These are phyloP conservation scores for Pyrus hybrid DNA, from an alignment of 331 rosid genomes.

Conservation along the genomic window DNA sequence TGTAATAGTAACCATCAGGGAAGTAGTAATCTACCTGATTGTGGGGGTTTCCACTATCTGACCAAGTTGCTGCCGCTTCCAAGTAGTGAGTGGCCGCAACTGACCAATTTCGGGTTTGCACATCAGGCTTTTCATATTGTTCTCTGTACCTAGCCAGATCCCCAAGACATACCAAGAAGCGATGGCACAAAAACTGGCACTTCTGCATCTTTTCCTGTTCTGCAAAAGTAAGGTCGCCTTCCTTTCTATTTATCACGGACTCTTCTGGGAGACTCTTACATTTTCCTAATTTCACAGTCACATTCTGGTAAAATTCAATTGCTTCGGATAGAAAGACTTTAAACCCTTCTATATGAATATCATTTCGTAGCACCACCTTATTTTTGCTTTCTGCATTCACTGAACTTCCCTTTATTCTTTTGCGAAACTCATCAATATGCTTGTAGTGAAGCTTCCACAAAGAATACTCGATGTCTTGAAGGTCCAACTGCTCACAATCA, in stretches of 20 bases:
- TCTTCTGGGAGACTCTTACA: slow-evolving; percentile 45
- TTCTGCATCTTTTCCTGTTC: slow-evolving; percentile 47
- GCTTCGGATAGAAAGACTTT: slow-evolving; percentile 67
- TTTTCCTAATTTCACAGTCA: slow-evolving; percentile 57
- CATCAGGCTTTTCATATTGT: slow-evolving; percentile 57
- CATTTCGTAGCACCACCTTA: slow-evolving; percentile 21
- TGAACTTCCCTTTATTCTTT: slow-evolving; percentile 55
- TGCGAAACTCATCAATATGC: slow-evolving; percentile 92
- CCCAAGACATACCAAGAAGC: slow-evolving; percentile 86
- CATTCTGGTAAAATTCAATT: slow-evolving; percentile 59
- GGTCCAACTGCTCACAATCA: slow-evolving; percentile 37
- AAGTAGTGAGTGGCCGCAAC: slow-evolving; percentile 78
- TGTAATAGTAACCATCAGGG: no score
- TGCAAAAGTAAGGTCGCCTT: slow-evolving; percentile 19
- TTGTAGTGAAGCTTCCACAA: slow-evolving; percentile 96
- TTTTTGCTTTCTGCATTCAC: slow-evolving; percentile 27
- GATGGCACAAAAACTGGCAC: slow-evolving; percentile 79
- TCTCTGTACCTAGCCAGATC: slow-evolving; percentile 87
- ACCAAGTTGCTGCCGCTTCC: slow-evolving; percentile 88
- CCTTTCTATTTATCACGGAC: slow-evolving; percentile 34
- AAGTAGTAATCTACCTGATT: slow-evolving; percentile 57
- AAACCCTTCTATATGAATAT: slow-evolving; percentile 32
- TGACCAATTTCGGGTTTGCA: slow-evolving; percentile 62
- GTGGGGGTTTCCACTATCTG: slow-evolving; percentile 92
- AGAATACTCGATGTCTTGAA: slow-evolving; percentile 85